phyloP scores from a whole-genome alignment of 129 eudicot species.

The Dittrichia graveolens region DNA sequence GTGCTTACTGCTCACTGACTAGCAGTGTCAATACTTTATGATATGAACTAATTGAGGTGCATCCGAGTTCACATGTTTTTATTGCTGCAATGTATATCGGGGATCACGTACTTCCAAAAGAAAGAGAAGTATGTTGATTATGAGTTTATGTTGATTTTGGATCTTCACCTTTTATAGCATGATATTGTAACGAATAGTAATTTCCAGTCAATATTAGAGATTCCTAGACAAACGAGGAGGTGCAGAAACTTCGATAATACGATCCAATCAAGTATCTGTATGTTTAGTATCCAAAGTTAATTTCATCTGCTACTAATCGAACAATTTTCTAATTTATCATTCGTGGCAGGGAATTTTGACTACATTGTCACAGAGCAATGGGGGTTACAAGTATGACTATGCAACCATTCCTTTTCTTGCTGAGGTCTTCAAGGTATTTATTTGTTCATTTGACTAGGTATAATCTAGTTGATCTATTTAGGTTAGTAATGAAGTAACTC shows the following conservation, averaged over 20 bases:
- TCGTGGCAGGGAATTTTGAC: slow-evolving; percentile 86
- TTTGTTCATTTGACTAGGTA: neutral
- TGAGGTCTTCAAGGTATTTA: slow-evolving; percentile 87
- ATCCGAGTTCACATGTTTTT: neutral
- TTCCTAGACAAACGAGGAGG: neutral
- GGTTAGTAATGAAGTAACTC: neutral
- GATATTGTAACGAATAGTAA: too few species aligned
- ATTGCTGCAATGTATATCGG: neutral
- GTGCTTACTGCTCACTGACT: slow-evolving; percentile 8
- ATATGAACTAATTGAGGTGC: slow-evolving; percentile 13
- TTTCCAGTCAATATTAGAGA: neutral
- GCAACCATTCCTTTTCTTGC: slow-evolving; percentile 99
- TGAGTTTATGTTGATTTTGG: neutral
- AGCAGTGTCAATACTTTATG: neutral
- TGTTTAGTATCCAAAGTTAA: neutral
- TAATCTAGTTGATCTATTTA: slow-evolving; percentile 14
- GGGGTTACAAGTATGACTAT: slow-evolving; percentile 91
- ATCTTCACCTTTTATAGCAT: neutral
- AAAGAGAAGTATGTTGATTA: neutral
- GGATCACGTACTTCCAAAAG: neutral
- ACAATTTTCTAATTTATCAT: slow-evolving; percentile 11
- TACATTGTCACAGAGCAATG: slow-evolving; percentile 84
- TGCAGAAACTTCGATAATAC: too few species aligned
- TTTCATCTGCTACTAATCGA: slow-evolving; percentile 2
- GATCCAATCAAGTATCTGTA: neutral